Evolutionary conservation across 768 basidiomycete species (phyloP).

Genomic region (Tricholoma sp.): DNA sequence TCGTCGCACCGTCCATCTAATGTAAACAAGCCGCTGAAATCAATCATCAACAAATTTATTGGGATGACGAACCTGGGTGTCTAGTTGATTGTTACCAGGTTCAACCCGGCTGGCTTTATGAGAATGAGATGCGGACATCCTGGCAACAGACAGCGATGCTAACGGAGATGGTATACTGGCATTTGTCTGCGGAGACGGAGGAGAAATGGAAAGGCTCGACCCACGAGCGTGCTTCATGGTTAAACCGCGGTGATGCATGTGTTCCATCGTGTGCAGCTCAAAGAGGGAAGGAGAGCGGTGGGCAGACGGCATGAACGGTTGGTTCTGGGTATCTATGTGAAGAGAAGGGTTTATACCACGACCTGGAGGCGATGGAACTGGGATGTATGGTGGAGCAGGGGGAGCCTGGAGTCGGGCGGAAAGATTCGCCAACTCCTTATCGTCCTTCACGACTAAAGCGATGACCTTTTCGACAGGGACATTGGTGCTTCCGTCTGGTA

Average conservation of each 20-base stretch:
- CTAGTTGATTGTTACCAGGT: too few relatives aligned
- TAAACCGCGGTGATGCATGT: conserved; percentile 11
- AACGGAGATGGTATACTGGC: conserved; percentile 5
- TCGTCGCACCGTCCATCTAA: conserved; percentile 23
- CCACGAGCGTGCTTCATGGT: conserved; percentile 5
- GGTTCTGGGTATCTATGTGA: conserved; percentile 15
- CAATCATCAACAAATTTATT: neutral
- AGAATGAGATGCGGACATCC: neutral
- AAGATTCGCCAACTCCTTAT: conserved; percentile 22
- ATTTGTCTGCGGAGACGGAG: conserved; percentile 12
- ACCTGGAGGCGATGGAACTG: conserved; percentile 20
- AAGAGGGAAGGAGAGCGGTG: conserved; percentile 25
- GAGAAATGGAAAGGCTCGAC: conserved; percentile 13
- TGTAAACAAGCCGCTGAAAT: neutral
- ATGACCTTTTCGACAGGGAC: conserved; percentile 44
- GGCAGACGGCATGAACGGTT: conserved; percentile 19
- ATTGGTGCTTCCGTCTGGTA: conserved; percentile 64
- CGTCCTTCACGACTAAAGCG: conserved; percentile 70
- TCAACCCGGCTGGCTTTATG: neutral
- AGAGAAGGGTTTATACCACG: conserved; percentile 16
- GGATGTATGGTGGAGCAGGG: conserved; percentile 20
- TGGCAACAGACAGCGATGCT: conserved; percentile 1
- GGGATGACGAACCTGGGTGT: neutral
- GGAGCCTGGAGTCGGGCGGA: conserved; percentile 17
- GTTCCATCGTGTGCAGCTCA: conserved; percentile 21